Conservation (phyloP, 1,284 basidiomycete genomes). For the Cutaneotrichosporon cyanovorans region DNA sequence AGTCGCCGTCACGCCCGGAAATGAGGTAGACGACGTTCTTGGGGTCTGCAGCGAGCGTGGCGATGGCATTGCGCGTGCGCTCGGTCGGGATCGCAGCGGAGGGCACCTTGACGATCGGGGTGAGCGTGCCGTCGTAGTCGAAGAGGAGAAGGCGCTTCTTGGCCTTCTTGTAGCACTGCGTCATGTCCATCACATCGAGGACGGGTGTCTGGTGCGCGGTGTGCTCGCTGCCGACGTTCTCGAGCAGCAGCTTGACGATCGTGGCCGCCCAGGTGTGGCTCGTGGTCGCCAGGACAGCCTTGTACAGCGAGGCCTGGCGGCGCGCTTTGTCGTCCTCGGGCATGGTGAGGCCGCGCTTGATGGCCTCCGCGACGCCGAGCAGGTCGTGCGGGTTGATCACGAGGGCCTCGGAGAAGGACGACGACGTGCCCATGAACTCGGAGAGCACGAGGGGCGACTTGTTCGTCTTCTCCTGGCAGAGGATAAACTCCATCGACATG, state of each 20-base stretch:
- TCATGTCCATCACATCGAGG: conserved; percentile 61
- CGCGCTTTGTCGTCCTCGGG: conserved; percentile 63
- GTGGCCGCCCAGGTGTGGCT: conserved; percentile 92
- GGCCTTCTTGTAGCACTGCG: conserved; percentile 60
- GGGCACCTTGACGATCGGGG: conserved; percentile 93
- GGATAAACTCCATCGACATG: conserved; percentile 94
- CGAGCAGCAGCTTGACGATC: conserved; percentile 79
- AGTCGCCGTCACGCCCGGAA: conserved; percentile 88
- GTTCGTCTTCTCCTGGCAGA: conserved; percentile 73
- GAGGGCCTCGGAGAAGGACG: conserved; percentile 44
- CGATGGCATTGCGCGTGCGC: conserved; percentile 67
- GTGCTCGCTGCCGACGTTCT: conserved; percentile 71
- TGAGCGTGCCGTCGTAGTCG: conserved; percentile 95
- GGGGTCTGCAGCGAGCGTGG: conserved; percentile 66
- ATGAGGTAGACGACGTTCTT: conserved; percentile 93
- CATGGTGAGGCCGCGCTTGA: conserved; percentile 83
- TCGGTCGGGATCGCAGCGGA: conserved; percentile 76
- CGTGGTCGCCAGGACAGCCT: conserved; percentile 87
- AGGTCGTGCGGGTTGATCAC: conserved; percentile 48
- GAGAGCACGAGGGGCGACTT: conserved; percentile 83
- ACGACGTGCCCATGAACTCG: conserved; percentile 89
- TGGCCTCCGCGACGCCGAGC: conserved; percentile 86
- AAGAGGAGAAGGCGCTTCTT: conserved; percentile 86
- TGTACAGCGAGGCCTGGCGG: conserved; percentile 71
- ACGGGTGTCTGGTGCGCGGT: conserved; percentile 80